Evolutionary conservation across 2,329 filamentous ascomycete species (phyloP), one percentile per base, ranked within the genome.

Genomic region (Aphanocladium album): DNA sequence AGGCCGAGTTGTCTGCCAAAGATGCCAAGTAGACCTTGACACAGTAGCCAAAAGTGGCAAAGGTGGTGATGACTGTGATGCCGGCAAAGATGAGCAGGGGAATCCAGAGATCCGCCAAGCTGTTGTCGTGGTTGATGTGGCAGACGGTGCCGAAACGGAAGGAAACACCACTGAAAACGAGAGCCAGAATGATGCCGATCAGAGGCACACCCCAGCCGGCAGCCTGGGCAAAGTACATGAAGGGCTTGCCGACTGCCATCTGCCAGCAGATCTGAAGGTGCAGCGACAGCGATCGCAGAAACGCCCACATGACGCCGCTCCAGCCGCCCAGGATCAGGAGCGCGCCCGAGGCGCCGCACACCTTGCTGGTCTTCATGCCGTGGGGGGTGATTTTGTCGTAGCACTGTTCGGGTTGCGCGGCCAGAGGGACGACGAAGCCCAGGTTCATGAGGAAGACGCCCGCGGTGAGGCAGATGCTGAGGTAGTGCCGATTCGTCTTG

Each of bases 241-340:
- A 98, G 68, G 83, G 89, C 49, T 87, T 84, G 43, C 95, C 95
- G 4, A 96, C 90, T 8, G 93, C 86, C 37, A 96, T 83, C 73
- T 98, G 92, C 95, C 95, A 99, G 79, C 93, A 97, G 65, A 99
- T 97, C 74, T 98, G 95, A 27, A 99, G 85, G 74, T 99, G 95
- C 68, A 99, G 88, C 5, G 92, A 96, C 37, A 98, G 77, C 0
- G 93, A 90, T 64, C 95, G 87, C 62, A 97, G 82, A 72, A 97
- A 96, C 64, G 93, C 86, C 93, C 95, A 99, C 74, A 96, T 87
- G 35, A 91, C 85, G 50, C 88, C 90, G 33, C 86, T 83, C 82
- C 93, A 90, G 47, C 93, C 95, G 57, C 95, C 95, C 33, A 93
- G 84, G 55, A 98, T 83, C 55, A 99, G 78, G 65, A 97, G 88